These are phyloP conservation scores for Stygiomarasmius scandens DNA, from an alignment of 1,284 basidiomycete species.

Conservation along the genomic window DNA sequence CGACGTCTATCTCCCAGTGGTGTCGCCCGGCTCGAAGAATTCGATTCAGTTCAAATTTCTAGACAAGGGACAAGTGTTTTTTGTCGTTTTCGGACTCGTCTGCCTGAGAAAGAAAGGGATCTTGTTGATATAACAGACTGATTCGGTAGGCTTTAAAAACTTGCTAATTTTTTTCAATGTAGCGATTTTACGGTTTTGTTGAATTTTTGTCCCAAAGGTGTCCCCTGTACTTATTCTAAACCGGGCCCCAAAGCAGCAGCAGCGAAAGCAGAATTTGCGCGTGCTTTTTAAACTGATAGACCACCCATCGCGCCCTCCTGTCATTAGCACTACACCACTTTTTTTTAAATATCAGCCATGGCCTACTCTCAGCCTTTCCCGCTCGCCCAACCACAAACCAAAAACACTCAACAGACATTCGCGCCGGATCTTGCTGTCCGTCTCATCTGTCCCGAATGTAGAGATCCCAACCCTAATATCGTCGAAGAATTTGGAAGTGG, in stretches of 20 bases:
- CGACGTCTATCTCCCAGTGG: not conserved
- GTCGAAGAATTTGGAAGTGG: slow-evolving; percentile 97
- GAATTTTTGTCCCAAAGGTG: not conserved
- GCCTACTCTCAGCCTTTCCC: slow-evolving; percentile 36
- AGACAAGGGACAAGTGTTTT: not conserved
- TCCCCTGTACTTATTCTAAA: too few relatives aligned
- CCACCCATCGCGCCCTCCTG: not conserved
- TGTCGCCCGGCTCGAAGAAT: not conserved
- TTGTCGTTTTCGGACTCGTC: not conserved
- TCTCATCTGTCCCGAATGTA: slow-evolving; percentile 93
- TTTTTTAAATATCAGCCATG: slow-evolving; percentile 30
- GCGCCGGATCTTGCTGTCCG: slow-evolving; percentile 86
- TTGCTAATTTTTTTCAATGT: not conserved
- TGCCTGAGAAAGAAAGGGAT: not conserved
- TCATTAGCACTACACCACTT: slow-evolving; percentile 14
- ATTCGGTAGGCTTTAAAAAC: not conserved
- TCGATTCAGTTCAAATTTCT: not conserved
- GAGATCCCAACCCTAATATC: slow-evolving; percentile 90
- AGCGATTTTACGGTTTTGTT: not conserved
- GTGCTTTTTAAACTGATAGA: not conserved
- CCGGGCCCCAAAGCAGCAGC: not conserved
- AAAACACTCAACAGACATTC: slow-evolving; percentile 36
- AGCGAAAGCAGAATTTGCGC: not conserved
- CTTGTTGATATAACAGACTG: not conserved
- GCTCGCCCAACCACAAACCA: slow-evolving; percentile 14